phyloP scores from a whole-genome alignment of 1,284 basidiomycete genomes.

The Ganoderma sinense region DNA sequence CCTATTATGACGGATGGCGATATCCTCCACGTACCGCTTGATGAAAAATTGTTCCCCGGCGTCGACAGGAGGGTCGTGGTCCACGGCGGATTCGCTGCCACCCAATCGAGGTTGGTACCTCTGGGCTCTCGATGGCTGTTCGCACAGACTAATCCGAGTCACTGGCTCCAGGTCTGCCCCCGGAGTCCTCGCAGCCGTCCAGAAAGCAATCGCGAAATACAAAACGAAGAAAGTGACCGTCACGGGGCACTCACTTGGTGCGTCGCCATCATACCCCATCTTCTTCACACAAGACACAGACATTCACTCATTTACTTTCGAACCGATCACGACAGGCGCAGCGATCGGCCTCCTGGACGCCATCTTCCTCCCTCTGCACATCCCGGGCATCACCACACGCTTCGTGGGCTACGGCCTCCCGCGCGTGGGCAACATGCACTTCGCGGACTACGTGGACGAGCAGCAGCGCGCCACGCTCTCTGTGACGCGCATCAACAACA shows the following conservation, averaged over 20 bases:
- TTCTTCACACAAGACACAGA: no score
- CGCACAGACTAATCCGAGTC: not conserved
- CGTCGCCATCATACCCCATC: conserved; percentile 31
- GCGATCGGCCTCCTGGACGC: conserved; percentile 57
- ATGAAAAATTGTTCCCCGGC: conserved; percentile 60
- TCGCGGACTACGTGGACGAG: conserved; percentile 63
- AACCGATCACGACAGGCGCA: conserved; percentile 44
- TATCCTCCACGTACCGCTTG: conserved; percentile 36
- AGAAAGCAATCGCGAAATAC: conserved; percentile 39
- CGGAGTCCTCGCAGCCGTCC: conserved; percentile 45
- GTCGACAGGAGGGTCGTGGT: conserved; percentile 53
- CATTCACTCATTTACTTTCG: not conserved
- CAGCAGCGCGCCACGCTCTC: conserved; percentile 28
- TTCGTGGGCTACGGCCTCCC: conserved; percentile 61
- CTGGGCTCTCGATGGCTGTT: not conserved
- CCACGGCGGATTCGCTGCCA: conserved; percentile 62
- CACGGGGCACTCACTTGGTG: conserved; percentile 51
- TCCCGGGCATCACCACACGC: conserved; percentile 47
- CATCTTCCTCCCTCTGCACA: conserved; percentile 53
- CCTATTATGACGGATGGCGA: conserved; percentile 46
- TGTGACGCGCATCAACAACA: conserved; percentile 42
- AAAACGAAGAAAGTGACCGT: conserved; percentile 41
- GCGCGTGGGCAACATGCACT: conserved; percentile 65
- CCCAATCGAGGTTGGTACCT: conserved; percentile 57
- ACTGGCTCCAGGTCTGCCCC: conserved; percentile 39